phyloP scores from a whole-genome alignment of 306 rosid species.

The Begonia peltatifolia region DNA sequence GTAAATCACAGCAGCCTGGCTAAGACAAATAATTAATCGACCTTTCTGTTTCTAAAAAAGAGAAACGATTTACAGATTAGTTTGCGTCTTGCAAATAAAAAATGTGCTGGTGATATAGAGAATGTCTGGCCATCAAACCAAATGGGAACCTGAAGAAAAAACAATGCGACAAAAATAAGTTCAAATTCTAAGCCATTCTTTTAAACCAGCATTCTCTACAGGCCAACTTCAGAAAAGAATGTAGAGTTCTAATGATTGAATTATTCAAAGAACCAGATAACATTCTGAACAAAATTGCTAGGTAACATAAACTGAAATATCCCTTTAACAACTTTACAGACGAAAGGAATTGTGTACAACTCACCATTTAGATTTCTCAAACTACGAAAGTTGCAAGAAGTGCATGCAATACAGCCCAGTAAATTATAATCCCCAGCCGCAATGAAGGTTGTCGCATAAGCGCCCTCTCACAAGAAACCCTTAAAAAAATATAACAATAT shows the following conservation, averaged over 20 bases:
- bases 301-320: neutral
- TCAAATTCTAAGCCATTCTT: too few species aligned
- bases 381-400: constrained; percentile 72
- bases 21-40: constrained; percentile 20
- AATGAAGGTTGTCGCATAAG: constrained; percentile 80
- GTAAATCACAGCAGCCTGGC: constrained; percentile 27
- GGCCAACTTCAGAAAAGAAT: neutral
- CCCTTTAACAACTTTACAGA: too few species aligned
- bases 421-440: constrained; percentile 73
- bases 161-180: neutral
- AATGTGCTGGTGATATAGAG: neutral
- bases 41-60: constrained; percentile 9
- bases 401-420: constrained; percentile 80
- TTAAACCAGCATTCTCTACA: too few species aligned
- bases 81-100: neutral
- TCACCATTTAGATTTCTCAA: constrained; percentile 29
- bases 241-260: neutral
- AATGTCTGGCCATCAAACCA: constrained; percentile 1
- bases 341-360: constrained; percentile 8
- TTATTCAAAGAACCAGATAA: neutral
- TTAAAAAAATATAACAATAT: constrained; percentile 18
- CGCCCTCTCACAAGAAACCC: constrained; percentile 96
- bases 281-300: neutral
- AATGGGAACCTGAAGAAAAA: constrained; percentile 14
- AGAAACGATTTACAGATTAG: neutral